Percentiles rank a stretch among this genome's conserved stretches.
These are phyloP conservation scores for Astrephomene gubernaculifera DNA, from an alignment of 139 green algal species.

Conservation along the genomic window DNA sequence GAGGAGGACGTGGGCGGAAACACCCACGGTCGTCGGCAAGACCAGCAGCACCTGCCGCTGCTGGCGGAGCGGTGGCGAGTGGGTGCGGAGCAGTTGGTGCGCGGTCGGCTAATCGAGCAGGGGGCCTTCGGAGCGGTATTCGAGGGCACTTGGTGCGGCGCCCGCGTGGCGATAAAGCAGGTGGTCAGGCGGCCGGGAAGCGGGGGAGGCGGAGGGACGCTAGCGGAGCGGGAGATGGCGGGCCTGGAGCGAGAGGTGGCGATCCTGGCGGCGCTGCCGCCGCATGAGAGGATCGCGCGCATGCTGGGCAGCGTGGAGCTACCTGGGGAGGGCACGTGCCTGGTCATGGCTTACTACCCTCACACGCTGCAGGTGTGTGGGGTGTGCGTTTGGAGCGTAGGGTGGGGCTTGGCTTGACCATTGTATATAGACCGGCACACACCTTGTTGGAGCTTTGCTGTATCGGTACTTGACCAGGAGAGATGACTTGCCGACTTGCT, in stretches of 20 bases:
- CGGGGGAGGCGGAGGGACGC: not conserved
- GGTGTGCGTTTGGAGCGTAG: no score
- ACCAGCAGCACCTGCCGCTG: constrained; percentile 16
- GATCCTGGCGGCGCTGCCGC: constrained; percentile 36
- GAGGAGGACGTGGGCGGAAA: not conserved
- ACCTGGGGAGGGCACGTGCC: constrained; percentile 24
- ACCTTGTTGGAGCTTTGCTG: no score
- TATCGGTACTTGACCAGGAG: no score
- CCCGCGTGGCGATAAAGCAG: constrained; percentile 25
- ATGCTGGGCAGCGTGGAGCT: constrained; percentile 42
- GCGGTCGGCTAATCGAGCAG: constrained; percentile 38
- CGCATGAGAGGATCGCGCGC: constrained; percentile 36
- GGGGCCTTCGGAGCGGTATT: constrained; percentile 33
- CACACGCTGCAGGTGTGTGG: constrained; percentile 25
- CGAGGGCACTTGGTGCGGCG: constrained; percentile 39
- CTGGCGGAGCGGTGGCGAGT: constrained; percentile 29
- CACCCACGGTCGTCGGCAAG: not conserved
- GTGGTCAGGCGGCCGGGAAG: not conserved
- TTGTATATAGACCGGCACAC: no score
- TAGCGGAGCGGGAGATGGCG: not conserved
- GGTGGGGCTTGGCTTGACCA: no score
- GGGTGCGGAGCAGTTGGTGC: constrained; percentile 17
- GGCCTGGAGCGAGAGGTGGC: constrained; percentile 20
- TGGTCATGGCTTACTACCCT: constrained; percentile 43
- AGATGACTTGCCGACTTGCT: no score